phyloP scores from a whole-genome alignment of 2,329 filamentous ascomycete species.

The Beauveria pseudobassiana region DNA sequence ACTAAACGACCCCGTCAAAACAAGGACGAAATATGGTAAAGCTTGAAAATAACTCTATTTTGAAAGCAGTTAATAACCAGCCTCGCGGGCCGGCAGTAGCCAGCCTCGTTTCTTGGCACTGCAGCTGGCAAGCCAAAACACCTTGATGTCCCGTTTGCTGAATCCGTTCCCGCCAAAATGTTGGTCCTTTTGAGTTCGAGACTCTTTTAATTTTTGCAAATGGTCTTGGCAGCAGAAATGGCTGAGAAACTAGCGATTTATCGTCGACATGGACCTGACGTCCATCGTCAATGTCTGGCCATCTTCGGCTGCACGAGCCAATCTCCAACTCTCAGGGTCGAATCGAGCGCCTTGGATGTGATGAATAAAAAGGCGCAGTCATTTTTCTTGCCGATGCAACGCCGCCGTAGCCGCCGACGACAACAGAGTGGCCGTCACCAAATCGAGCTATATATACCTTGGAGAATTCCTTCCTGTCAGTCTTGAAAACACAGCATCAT shows the following conservation, averaged over 20 bases:
- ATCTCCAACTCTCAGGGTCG: not conserved
- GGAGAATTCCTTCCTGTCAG: no score
- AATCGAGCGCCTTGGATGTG: not conserved
- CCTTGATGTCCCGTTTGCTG: conserved; percentile 5
- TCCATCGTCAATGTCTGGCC: not conserved
- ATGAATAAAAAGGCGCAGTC: no score
- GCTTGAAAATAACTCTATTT: conserved; percentile 8
- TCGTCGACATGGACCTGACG: not conserved
- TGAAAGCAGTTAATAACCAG: not conserved
- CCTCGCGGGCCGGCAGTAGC: not conserved
- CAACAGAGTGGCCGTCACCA: no score
- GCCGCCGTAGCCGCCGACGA: no score
- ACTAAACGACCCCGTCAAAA: no score
- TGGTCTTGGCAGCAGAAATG: not conserved
- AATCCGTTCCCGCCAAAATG: not conserved
- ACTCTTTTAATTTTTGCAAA: not conserved
- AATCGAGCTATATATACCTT: no score
- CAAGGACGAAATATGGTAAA: not conserved
- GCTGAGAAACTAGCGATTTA: conserved; percentile 1
- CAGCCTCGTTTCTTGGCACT: conserved; percentile 2
- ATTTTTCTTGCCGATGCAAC: no score
- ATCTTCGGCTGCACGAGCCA: not conserved
- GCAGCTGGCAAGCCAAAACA: conserved; percentile 6
- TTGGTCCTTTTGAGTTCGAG: not conserved
- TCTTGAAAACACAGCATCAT: not conserved